phyloP scores from a whole-genome alignment of 2,329 filamentous ascomycete species.

The Trichoderma atroviride region DNA sequence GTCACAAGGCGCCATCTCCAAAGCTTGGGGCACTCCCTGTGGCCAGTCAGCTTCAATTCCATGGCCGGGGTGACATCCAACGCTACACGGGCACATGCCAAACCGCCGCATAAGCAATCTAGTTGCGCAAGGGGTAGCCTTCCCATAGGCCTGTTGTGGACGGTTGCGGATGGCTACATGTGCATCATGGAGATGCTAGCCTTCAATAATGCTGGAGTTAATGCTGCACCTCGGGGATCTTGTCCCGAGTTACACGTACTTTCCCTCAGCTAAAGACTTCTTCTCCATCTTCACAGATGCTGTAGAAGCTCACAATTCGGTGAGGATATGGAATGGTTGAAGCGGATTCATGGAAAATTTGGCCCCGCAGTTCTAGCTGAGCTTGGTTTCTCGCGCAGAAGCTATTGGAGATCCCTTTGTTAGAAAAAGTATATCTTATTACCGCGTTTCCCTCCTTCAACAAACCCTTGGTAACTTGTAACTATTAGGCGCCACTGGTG shows the following conservation, averaged over 20 bases:
- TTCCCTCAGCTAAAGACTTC: not conserved
- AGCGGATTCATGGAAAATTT: conserved; percentile 19
- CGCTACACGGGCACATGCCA: conserved; percentile 7
- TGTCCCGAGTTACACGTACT: not conserved
- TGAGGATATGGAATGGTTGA: not conserved
- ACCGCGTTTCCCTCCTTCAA: not conserved
- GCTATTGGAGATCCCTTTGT: not conserved
- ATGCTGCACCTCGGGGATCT: not conserved
- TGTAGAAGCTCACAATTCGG: not conserved
- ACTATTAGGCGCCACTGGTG: not conserved
- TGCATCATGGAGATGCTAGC: not conserved
- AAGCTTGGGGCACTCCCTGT: not conserved
- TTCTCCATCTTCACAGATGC: not conserved
- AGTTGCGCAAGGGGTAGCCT: not conserved
- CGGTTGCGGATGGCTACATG: not conserved
- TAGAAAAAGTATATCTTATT: not conserved
- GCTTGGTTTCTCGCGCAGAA: not conserved
- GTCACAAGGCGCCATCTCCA: not conserved
- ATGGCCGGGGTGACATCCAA: not conserved
- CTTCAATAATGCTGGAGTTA: not conserved
- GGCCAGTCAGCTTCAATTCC: not conserved
- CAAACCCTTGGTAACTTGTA: not conserved
- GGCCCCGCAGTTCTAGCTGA: not conserved
- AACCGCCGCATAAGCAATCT: not conserved
- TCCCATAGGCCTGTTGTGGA: not conserved